phyloP scores from a whole-genome alignment of 148 eudicot genomes.

The Pouteria glomerata region DNA sequence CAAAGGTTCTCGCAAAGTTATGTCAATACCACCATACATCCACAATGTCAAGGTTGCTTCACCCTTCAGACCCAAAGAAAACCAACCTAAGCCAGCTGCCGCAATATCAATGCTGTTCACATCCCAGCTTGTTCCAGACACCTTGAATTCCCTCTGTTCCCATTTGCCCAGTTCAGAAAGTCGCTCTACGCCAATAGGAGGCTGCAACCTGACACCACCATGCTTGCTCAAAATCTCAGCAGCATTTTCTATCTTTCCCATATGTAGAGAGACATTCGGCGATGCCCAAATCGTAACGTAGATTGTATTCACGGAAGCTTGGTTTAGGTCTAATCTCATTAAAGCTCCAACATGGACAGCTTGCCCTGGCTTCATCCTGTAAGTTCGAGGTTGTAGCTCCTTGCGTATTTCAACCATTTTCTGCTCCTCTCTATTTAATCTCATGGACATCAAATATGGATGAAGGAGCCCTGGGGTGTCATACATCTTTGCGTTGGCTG shows the following conservation, averaged over 20 bases:
- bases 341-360: conserved; percentile 79
- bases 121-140: conserved; percentile 88
- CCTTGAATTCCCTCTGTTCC: conserved; percentile 56
- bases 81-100: conserved; percentile 87
- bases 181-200: conserved; percentile 66
- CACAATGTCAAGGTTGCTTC: conserved; percentile 64
- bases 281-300: conserved; percentile 85
- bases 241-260: conserved; percentile 93
- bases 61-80: conserved; percentile 89
- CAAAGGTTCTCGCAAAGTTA: conserved; percentile 69
- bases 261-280: conserved; percentile 70
- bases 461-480: conserved; percentile 94
- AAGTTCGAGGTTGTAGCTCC: conserved; percentile 77
- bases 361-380: conserved; percentile 84
- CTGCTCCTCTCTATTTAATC: conserved; percentile 87
- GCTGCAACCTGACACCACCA: conserved; percentile 89
- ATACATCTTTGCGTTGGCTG: conserved; percentile 94
- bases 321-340: conserved; percentile 68
- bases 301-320: conserved; percentile 78
- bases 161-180: conserved; percentile 65
- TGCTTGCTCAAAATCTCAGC: conserved; percentile 81
- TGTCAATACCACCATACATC: conserved; percentile 62
- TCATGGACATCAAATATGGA: conserved; percentile 77
- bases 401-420: conserved; percentile 90
- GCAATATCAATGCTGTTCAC: conserved; percentile 68